A percentile compares a stretch with the other conserved stretches of the same genome.
These are phyloP conservation scores for Irpex sp. DNA, from an alignment of 1,284 basidiomycete genomes.

Conservation along the genomic window DNA sequence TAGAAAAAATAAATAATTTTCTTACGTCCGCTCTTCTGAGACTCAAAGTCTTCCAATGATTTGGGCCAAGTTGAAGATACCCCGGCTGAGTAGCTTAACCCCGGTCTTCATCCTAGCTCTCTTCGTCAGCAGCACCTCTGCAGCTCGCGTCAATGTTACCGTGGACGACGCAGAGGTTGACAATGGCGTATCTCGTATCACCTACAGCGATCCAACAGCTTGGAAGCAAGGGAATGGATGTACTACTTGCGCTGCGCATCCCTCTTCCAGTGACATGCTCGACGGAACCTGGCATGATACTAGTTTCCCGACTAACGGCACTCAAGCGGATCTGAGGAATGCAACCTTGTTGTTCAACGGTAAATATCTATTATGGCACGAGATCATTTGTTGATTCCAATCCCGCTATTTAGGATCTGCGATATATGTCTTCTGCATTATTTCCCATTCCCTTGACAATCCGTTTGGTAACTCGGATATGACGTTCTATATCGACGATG, in stretches of 20 bases:
- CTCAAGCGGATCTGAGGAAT: not conserved
- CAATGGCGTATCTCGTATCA: constrained; percentile 31
- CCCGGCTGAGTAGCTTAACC: too few species aligned
- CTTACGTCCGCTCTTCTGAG: too few species aligned
- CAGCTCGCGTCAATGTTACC: constrained; percentile 30
- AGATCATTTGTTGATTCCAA: not conserved
- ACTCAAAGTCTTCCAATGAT: too few species aligned
- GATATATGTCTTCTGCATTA: constrained; percentile 26
- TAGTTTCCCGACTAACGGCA: constrained; percentile 12
- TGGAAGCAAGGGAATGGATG: constrained; percentile 27
- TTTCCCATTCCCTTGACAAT: constrained; percentile 17
- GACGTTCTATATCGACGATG: constrained; percentile 32
- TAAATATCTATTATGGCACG: constrained; percentile 3
- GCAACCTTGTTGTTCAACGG: constrained; percentile 18
- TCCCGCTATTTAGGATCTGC: constrained; percentile 21
- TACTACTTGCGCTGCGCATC: constrained; percentile 19
- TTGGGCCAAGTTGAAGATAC: too few species aligned
- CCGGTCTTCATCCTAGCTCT: not conserved
- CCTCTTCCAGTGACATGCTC: constrained; percentile 14
- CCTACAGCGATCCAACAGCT: constrained; percentile 20
- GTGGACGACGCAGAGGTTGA: constrained; percentile 40
- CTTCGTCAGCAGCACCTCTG: constrained; percentile 5
- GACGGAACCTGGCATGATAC: constrained; percentile 19
- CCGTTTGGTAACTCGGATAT: constrained; percentile 26
- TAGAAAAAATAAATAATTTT: too few species aligned